Base-by-base conservation (phyloP, 2,329 filamentous ascomycete genomes). In the Phaeosphaeriaceae sp. region DNA sequence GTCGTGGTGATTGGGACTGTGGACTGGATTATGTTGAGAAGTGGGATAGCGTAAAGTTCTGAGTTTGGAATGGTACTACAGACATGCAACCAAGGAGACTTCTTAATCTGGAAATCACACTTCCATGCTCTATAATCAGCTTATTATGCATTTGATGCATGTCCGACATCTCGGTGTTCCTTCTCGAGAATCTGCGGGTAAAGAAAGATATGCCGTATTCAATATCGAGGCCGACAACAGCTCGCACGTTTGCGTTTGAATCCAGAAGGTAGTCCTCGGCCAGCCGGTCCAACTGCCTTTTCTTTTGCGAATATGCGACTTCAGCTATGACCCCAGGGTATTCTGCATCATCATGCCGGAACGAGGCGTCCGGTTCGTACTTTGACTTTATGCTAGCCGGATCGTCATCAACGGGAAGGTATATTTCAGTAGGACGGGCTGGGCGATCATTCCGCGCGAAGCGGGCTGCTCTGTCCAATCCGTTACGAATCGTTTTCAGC, bases 221-320 rank as follows among this genome's bases (percentile, higher is more conserved):
- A 46, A 61, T 58, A 34, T 60, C 38, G 29, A 61, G 34, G n/a
- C 58, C 20, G 13, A 60, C 50, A 30, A 61, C 53, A 42, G 28
- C 53, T 26, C 35, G 51, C 36, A 60, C 42, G 40, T 40, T 61
- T 7, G 48, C 47, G 33, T 59, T 45, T 33, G 49, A 64, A 41
- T 56, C 53, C 20, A 63, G 35, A 37, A 64, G 40, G 43, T 63
- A 64, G 23, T 58, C 35, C 35, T 63, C 34, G 20, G 60, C 59
- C 42, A 61, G 44, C 38, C 44, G 42, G 33, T n/a, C 21, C 26
- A 64, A 18, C 12, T 42, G 20, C 23, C 41, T 50, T 26, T 51
- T 58, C 48, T 56, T 56, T 48, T 60, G 49, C 21, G 44, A 60
- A 29, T 50, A 56, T 51, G 51, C 51, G 15, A 58, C 43, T 56